A percentile compares a stretch with the other conserved stretches of the same genome.
These are phyloP conservation scores for Dioscorea cayenensis DNA, from an alignment of 116 monocot genomes.

Conservation along the genomic window DNA sequence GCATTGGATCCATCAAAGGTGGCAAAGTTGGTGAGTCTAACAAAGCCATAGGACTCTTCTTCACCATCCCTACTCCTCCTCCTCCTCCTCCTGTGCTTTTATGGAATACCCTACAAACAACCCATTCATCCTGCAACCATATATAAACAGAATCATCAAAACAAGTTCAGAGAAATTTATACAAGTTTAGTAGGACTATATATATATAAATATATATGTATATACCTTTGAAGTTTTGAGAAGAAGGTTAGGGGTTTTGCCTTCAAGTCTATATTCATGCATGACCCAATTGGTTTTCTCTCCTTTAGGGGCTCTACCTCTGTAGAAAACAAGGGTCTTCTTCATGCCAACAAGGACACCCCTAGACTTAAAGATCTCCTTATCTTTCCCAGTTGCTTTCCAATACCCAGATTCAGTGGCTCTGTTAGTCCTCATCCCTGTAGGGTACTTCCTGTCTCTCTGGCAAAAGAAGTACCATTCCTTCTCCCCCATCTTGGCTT, in stretches of 20 bases:
- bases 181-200: no score
- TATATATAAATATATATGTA: not conserved
- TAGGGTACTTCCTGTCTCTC: conserved; percentile 80
- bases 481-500: conserved; percentile 82
- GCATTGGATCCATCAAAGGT: conserved; percentile 19
- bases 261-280: conserved; percentile 84
- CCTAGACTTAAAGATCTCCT: conserved; percentile 40
- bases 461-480: conserved; percentile 83
- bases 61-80: conserved; percentile 1
- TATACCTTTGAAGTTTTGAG: conserved; percentile 43
- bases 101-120: conserved; percentile 67
- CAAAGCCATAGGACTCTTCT: conserved; percentile 26
- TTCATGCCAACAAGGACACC: conserved; percentile 70
- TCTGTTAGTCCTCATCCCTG: conserved; percentile 77
- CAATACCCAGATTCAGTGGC: conserved; percentile 80
- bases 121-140: conserved; percentile 78
- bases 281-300: conserved; percentile 84
- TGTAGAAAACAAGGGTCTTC: conserved; percentile 89
- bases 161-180: not conserved
- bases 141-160: not conserved
- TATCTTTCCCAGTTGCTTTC: conserved; percentile 94
- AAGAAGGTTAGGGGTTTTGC: conserved; percentile 10
- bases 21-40: conserved; percentile 4
- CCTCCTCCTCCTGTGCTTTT: conserved; percentile 22
- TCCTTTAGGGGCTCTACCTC: conserved; percentile 76